Base-by-base conservation (phyloP, 768 basidiomycete species). In the Pisolithus tinctorius region DNA sequence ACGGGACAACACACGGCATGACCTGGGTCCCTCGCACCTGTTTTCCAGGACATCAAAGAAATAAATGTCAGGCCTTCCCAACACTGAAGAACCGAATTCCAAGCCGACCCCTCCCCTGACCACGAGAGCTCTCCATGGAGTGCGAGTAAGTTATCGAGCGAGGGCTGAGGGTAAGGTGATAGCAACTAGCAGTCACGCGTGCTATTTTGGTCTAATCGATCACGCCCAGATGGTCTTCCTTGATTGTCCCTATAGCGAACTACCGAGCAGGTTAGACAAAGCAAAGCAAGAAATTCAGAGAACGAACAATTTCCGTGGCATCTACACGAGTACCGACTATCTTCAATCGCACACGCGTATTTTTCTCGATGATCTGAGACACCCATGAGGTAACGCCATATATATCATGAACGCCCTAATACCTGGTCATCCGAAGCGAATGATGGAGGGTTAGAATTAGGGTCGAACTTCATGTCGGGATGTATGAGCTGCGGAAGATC, bases 281-380 rank as follows among this genome's bases (percentile, higher is more conserved):
- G 53, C 11, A 55, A 49, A 30, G 41, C 10, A 41, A 26, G 26
- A 16, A 46, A 23, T 51, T 37, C 16, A 45, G 8, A 17, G 7
- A 73, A 57, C 91, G 58, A 64, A 94, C 93, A 59, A 99, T 96
- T 70, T 98, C 94, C 23, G 93, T 97, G 31, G 94, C 93, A 64
- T 99, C 96, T 4, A 97, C 91, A 63, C 94, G 83, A 23, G 93
- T 96, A 30, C 96, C 96, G n/a, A 99, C 94, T 41, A 99, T 92
- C 71, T 97, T 95, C 68, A 97, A 78, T 37, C 96, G 83, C 45
- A 98, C 84, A 48, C 84, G 82, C 0, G 91, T 91, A 58, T 93
- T 91, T 69, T 93, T 94, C 67, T 94, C 90, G 55, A 97, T 94
- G 56, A 92, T 86, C 88, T 92, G 58, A 23, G 10, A 30, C 4